Evolutionary conservation across 2,329 filamentous ascomycete genomes (phyloP).

Genomic region (Penicillium sp.): DNA sequence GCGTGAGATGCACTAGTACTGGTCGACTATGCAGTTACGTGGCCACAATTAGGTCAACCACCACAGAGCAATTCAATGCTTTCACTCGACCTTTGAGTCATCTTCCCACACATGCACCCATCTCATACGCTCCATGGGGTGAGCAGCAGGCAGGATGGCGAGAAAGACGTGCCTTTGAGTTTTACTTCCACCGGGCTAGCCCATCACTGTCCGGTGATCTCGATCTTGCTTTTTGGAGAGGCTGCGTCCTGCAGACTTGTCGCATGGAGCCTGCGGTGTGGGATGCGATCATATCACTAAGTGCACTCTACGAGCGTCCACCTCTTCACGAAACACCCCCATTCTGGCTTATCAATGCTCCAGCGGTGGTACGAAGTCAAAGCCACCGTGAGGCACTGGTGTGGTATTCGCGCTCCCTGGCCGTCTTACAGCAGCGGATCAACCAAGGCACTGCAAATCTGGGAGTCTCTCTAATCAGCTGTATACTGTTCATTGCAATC

Average conservation of each 20-base stretch:
- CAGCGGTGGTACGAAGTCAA: slow-evolving; percentile 19
- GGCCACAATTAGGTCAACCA: not conserved
- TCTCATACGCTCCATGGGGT: slow-evolving; percentile 1
- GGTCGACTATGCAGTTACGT: slow-evolving; percentile 27
- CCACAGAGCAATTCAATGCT: slow-evolving; percentile 1
- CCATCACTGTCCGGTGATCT: slow-evolving; percentile 34
- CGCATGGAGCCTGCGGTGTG: slow-evolving; percentile 35
- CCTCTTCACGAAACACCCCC: slow-evolving; percentile 24
- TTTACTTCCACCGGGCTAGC: slow-evolving; percentile 34
- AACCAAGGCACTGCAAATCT: slow-evolving; percentile 23
- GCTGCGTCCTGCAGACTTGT: slow-evolving; percentile 36
- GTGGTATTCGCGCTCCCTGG: slow-evolving; percentile 30
- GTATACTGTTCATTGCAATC: slow-evolving; percentile 31
- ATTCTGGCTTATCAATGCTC: slow-evolving; percentile 19
- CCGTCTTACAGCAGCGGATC: slow-evolving; percentile 26
- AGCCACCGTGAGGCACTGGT: slow-evolving; percentile 26
- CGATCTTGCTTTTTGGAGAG: slow-evolving; percentile 37
- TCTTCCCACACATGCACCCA: not conserved
- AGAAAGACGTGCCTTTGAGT: slow-evolving; percentile 38
- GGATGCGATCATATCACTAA: slow-evolving; percentile 39
- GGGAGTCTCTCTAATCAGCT: slow-evolving; percentile 25
- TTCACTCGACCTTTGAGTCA: not conserved
- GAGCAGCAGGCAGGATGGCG: slow-evolving; percentile 14
- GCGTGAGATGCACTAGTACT: slow-evolving; percentile 26
- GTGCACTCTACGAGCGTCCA: slow-evolving; percentile 35